Evolutionary conservation across 1,139 yeast species (phyloP), one percentile per base, ranked within the genome.

Genomic region (Arxiozyma slooffiae): DNA sequence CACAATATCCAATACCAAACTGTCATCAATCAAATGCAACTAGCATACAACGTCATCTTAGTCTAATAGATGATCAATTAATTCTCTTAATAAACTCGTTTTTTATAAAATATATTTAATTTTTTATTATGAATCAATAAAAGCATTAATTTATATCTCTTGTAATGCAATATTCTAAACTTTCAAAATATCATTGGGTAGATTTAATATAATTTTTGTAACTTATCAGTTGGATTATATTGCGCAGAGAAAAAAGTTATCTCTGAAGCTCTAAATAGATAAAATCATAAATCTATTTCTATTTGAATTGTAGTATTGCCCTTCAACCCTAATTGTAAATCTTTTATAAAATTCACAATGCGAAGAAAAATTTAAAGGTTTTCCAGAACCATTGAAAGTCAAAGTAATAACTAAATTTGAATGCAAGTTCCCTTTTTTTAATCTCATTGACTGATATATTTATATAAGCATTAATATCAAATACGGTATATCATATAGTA

Each of bases 261-360:
- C 64, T 94, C 98, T 46, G 94, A 68, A 0, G 96, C 98, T 46
- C 94, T 74, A 66, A 90, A 84, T 64, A 94, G 98, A 67, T 86
- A 94, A 1, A 69, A 69, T 36, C 63, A 53, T 2, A 61, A 58
- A 47, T 61, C 65, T 40, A 54, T 53, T 21, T 53, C 55, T 3
- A 56, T 42, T 30, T 55, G 59, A 21, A 51, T 52, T 9, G 51
- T 50, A 71, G 73, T 44, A 55, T 58, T 52, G 55, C 60, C 48
- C 47, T 58, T 54, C 36, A 65, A 53, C 40, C 63, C 53, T 44
- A 53, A 24, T 44, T 56, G 59, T 50, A 67, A 52, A 47, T 62
- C 64, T 14, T 55, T 57, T 14, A 65, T 53, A 46, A 67, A 65
- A 20, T 55, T 58, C 49, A 57, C 57, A n/a, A 42, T 66, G 68